A percentile compares a stretch with the other conserved stretches of the same genome.
Evolutionary conservation across 2,329 filamentous ascomycete genomes (phyloP).

Genomic region (Paradendryphiella salina): DNA sequence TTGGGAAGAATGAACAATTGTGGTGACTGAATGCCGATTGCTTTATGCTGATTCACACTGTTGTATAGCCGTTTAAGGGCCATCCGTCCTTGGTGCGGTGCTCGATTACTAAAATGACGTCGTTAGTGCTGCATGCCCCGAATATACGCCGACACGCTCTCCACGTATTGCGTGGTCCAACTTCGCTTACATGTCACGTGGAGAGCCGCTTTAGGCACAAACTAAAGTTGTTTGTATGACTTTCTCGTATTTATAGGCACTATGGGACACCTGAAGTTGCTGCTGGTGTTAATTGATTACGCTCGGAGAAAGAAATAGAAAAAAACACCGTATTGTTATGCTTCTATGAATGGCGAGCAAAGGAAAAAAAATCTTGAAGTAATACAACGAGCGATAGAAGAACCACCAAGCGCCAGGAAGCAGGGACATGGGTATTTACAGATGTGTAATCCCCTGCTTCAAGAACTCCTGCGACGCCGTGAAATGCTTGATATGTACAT

Average conservation of each 20-base stretch:
- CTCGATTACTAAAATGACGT: constrained; percentile 21
- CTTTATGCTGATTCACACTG: neutral
- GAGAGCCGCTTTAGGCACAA: no score
- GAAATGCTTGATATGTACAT: constrained; percentile 7
- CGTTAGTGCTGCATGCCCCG: constrained; percentile 4
- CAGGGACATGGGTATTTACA: constrained; percentile 19
- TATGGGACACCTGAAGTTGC: neutral
- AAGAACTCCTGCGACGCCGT: constrained; percentile 9
- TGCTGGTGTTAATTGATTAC: neutral
- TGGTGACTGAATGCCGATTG: no score
- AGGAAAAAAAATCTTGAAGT: constrained; percentile 5
- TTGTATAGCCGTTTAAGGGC: neutral
- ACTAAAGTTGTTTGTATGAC: neutral
- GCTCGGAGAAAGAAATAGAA: constrained; percentile 7
- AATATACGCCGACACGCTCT: constrained; percentile 2
- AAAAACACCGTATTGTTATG: neutral
- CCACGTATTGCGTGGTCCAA: neutral
- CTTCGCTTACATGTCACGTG: neutral
- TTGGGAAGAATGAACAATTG: neutral
- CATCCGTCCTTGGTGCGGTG: neutral
- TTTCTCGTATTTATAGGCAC: neutral
- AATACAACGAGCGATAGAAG: constrained; percentile 10
- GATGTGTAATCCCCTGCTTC: neutral
- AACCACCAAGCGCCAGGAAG: neutral
- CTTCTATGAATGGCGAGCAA: constrained; percentile 1